Percentiles rank a stretch among this genome's conserved stretches.
Evolutionary conservation across 2,329 filamentous ascomycete species (phyloP).

Genomic region (Calycina marina): DNA sequence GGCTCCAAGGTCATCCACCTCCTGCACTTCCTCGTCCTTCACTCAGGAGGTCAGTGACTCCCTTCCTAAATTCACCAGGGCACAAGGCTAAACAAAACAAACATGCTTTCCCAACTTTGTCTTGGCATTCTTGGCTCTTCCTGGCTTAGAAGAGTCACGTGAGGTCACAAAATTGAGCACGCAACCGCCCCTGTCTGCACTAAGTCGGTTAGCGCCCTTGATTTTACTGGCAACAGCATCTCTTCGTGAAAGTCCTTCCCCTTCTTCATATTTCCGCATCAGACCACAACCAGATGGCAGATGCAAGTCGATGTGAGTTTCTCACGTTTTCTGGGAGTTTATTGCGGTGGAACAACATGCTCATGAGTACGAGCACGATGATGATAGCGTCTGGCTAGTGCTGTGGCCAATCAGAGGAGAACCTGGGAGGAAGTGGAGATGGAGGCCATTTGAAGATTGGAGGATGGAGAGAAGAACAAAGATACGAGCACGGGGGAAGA

Average conservation of each 20-base stretch:
- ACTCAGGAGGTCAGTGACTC: too few species aligned
- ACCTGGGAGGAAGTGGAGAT: neutral
- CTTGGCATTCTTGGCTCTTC: neutral
- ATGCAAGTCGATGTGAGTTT: neutral
- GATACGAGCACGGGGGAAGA: too few species aligned
- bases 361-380: neutral
- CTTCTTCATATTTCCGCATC: neutral
- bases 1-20: too few species aligned
- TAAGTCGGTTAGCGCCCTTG: neutral
- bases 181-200: constrained; percentile 1
- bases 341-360: neutral
- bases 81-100: too few species aligned
- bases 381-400: neutral
- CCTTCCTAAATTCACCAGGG: too few species aligned
- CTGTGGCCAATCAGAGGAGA: neutral
- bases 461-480: neutral
- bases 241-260: too few species aligned
- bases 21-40: too few species aligned
- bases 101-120: too few species aligned
- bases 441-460: neutral
- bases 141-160: too few species aligned
- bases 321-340: neutral
- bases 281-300: neutral
- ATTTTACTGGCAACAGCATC: neutral
- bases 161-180: constrained; percentile 2